Percentiles rank a stretch among this genome's conserved stretches.
Conservation (phyloP, 306 rosid genomes). For the Glycine soja region DNA sequence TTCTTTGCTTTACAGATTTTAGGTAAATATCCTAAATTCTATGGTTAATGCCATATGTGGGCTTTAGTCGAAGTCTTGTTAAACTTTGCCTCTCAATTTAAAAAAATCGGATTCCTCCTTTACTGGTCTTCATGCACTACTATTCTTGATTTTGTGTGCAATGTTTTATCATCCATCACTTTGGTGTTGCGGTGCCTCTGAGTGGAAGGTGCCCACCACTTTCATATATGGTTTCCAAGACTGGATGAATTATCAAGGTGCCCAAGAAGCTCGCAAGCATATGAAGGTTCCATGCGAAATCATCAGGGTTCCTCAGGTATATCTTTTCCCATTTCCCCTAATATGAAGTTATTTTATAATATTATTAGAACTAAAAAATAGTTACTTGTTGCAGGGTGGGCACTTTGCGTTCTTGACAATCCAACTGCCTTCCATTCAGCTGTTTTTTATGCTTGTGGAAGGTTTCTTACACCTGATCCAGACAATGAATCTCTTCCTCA, state of each 20-base stretch:
- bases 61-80: too few relatives aligned
- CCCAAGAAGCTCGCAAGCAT: constrained; percentile 87
- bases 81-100: not conserved
- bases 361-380: constrained; percentile 19
- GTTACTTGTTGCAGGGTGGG: constrained; percentile 70
- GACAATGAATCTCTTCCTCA: constrained; percentile 67
- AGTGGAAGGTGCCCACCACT: constrained; percentile 95
- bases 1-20: too few relatives aligned
- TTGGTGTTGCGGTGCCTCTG: constrained; percentile 66
- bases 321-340: constrained; percentile 35
- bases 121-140: not conserved
- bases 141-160: not conserved
- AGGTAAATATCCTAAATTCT: too few relatives aligned
- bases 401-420: constrained; percentile 89
- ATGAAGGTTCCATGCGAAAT: constrained; percentile 96
- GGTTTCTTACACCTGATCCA: constrained; percentile 68
- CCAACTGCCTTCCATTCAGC: constrained; percentile 83
- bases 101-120: not conserved
- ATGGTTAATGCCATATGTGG: too few relatives aligned
- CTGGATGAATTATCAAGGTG: constrained; percentile 92
- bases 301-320: constrained; percentile 87
- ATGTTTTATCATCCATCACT: constrained; percentile 29
- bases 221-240: constrained; percentile 90
- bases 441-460: constrained; percentile 78
- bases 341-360: not conserved